Conservation (phyloP, 2,329 filamentous ascomycete genomes). For the Trichoderma oligosporum region DNA sequence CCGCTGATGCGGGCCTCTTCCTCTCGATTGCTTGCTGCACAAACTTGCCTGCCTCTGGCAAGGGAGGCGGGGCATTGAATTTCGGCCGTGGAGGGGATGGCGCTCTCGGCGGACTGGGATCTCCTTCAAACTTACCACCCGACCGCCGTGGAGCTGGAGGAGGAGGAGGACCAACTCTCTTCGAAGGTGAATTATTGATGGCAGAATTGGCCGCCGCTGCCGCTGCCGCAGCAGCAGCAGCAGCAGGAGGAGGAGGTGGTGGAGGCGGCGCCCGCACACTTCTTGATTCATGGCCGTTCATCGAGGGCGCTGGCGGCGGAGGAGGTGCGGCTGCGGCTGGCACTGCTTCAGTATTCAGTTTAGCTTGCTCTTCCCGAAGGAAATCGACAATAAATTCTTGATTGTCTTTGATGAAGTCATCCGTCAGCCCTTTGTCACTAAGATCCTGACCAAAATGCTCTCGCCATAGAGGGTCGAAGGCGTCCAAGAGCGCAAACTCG, state of each 20-base stretch:
- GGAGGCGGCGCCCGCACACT: constrained; percentile 35
- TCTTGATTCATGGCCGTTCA: constrained; percentile 33
- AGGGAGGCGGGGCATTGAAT: constrained; percentile 81
- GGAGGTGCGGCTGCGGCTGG: constrained; percentile 19
- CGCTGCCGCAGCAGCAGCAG: too few species aligned
- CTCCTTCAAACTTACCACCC: constrained; percentile 54
- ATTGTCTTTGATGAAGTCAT: constrained; percentile 64
- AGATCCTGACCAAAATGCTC: constrained; percentile 64
- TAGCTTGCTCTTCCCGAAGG: constrained; percentile 54
- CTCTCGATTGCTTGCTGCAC: constrained; percentile 49
- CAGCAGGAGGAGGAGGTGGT: constrained; percentile 27
- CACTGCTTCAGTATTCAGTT: constrained; percentile 22
- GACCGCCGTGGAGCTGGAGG: constrained; percentile 55
- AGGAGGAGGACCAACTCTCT: constrained; percentile 30
- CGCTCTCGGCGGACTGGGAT: constrained; percentile 67
- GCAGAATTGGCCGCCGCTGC: constrained; percentile 7
- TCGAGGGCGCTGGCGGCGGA: constrained; percentile 28
- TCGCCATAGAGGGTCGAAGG: constrained; percentile 62
- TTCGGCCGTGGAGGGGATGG: constrained; percentile 55
- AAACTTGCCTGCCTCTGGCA: constrained; percentile 86
- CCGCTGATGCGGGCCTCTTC: constrained; percentile 4
- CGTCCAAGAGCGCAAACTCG: constrained; percentile 60
- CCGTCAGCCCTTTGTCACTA: constrained; percentile 58
- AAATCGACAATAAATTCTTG: constrained; percentile 67
- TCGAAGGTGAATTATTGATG: constrained; percentile 17